These are phyloP conservation scores for Globisporangium emineosum DNA, from an alignment of 352 stramenopile species.

Conservation along the genomic window DNA sequence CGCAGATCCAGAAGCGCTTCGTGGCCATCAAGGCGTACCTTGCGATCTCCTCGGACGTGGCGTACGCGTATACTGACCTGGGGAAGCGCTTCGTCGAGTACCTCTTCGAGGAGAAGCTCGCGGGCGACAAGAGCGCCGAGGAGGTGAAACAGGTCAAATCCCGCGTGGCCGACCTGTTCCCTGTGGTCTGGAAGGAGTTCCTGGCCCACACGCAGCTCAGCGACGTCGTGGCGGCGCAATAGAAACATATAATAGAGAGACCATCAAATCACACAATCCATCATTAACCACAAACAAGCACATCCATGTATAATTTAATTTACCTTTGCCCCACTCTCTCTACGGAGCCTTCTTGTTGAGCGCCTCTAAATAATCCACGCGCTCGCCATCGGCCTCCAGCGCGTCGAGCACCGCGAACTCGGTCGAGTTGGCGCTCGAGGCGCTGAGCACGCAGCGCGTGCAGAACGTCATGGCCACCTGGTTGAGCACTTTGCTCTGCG, in stretches of 20 bases:
- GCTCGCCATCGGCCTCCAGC: neutral
- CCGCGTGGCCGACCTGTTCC: conserved; percentile 65
- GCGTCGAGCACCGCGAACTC: conserved; percentile 20
- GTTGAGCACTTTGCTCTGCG: conserved; percentile 23
- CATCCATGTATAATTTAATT: conserved; percentile 8
- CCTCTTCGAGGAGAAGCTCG: conserved; percentile 39
- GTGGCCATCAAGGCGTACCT: conserved; percentile 48
- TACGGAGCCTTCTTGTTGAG: neutral
- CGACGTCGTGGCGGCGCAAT: conserved; percentile 29
- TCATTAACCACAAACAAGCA: neutral
- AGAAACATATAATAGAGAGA: neutral
- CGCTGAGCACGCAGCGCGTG: conserved; percentile 27
- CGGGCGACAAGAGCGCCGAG: conserved; percentile 10
- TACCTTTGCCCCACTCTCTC: neutral
- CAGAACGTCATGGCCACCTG: conserved; percentile 26
- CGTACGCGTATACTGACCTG: conserved; percentile 40
- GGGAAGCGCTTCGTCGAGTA: conserved; percentile 67
- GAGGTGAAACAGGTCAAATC: conserved; percentile 34
- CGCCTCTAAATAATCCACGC: conserved; percentile 18
- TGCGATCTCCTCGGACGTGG: conserved; percentile 36
- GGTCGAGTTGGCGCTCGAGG: neutral
- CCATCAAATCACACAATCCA: neutral
- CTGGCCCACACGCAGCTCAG: conserved; percentile 39
- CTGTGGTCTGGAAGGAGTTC: conserved; percentile 70
- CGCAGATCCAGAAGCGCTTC: conserved; percentile 52